Evolutionary conservation across 1,284 basidiomycete genomes (phyloP).

Genomic region (Farysia itapuensis): DNA sequence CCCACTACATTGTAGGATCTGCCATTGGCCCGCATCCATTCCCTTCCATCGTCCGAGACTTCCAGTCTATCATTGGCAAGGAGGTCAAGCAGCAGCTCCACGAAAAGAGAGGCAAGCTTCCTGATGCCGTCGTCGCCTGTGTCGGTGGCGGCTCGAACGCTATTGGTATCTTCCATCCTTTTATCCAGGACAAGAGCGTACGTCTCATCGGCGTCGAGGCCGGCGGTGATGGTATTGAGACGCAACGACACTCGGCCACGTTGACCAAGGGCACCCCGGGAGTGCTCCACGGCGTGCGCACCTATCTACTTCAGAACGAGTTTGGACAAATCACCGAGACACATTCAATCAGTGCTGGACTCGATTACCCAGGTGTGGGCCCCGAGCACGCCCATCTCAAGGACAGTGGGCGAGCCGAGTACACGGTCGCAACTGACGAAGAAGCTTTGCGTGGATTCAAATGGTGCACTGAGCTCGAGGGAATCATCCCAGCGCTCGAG

Average conservation of each 20-base stretch:
- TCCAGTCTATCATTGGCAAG: slow-evolving; percentile 90
- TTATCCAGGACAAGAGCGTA: slow-evolving; percentile 50
- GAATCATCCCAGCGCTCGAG: slow-evolving; percentile 96
- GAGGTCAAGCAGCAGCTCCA: slow-evolving; percentile 90
- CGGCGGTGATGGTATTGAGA: slow-evolving; percentile 75
- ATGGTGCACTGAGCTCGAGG: slow-evolving; percentile 85
- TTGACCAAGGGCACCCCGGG: slow-evolving; percentile 85
- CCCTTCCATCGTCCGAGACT: slow-evolving; percentile 97
- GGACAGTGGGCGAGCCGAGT: slow-evolving; percentile 88
- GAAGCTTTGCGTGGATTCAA: slow-evolving; percentile 90
- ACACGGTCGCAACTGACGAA: slow-evolving; percentile 88
- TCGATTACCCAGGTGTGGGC: slow-evolving; percentile 74
- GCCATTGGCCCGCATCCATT: slow-evolving; percentile 98
- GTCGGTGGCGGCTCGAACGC: slow-evolving; percentile 97
- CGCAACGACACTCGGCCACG: slow-evolving; percentile 85
- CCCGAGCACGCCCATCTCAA: slow-evolving; percentile 98
- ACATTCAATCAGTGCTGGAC: slow-evolving; percentile 92
- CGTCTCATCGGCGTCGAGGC: slow-evolving; percentile 57
- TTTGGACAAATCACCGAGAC: slow-evolving; percentile 94
- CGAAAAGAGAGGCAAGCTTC: slow-evolving; percentile 76
- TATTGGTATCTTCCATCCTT: slow-evolving; percentile 68
- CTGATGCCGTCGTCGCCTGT: slow-evolving; percentile 92
- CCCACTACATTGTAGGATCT: slow-evolving; percentile 96
- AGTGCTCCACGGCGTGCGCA: slow-evolving; percentile 92
- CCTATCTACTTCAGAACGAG: slow-evolving; percentile 86